Evolutionary conservation across 2,329 filamentous ascomycete genomes (phyloP).

Genomic region (Ophiostoma novo-ulmi): DNA sequence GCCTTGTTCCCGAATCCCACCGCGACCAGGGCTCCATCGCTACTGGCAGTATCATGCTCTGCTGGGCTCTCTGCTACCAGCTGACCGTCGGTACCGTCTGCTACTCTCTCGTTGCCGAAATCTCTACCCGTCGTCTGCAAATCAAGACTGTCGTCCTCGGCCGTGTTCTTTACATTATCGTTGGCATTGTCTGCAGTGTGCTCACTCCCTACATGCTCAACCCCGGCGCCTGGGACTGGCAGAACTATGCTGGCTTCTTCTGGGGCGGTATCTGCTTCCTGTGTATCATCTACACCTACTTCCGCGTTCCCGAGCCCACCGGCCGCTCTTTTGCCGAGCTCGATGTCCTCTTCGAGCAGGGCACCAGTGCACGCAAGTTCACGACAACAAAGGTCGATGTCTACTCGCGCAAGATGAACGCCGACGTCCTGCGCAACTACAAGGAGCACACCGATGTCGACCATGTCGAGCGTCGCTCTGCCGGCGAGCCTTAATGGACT

Average conservation of each 20-base stretch:
- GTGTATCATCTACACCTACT: constrained; percentile 77
- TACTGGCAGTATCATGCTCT: constrained; percentile 78
- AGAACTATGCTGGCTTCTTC: constrained; percentile 83
- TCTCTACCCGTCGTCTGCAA: constrained; percentile 75
- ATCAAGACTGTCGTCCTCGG: constrained; percentile 66
- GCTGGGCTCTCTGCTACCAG: constrained; percentile 80
- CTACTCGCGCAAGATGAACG: constrained; percentile 48
- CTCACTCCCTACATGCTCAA: constrained; percentile 92
- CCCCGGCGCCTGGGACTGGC: constrained; percentile 79
- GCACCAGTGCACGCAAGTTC: constrained; percentile 68
- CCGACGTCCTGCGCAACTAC: constrained; percentile 46
- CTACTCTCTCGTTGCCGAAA: constrained; percentile 80
- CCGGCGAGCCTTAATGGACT: neutral
- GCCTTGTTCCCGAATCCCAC: constrained; percentile 60
- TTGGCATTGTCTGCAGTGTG: constrained; percentile 74
- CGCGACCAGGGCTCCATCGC: constrained; percentile 61
- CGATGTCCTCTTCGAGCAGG: constrained; percentile 74
- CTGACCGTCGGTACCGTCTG: constrained; percentile 83
- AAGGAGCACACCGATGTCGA: constrained; percentile 38
- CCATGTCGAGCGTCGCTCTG: constrained; percentile 24
- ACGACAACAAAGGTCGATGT: constrained; percentile 53
- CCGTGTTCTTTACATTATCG: constrained; percentile 53
- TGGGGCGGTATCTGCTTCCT: constrained; percentile 76
- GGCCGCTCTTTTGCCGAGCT: constrained; percentile 82
- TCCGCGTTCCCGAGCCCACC: constrained; percentile 72